Conservation (phyloP, 1,284 basidiomycete species). For the Irpex sp. region DNA sequence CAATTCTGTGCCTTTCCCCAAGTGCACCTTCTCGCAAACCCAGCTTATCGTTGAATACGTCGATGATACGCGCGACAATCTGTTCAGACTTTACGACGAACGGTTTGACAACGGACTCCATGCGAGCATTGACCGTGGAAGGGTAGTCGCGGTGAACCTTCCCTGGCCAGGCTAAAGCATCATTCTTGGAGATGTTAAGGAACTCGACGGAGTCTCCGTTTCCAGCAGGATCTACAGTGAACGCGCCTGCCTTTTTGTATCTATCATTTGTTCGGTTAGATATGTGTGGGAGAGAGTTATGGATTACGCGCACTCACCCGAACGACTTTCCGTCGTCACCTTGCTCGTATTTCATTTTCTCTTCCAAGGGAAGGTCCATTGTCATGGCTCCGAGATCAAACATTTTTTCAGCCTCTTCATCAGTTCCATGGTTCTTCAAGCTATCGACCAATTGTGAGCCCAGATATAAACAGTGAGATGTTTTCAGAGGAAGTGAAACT, state of each 20-base stretch:
- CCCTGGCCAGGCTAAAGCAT: constrained; percentile 27
- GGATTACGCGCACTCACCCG: constrained; percentile 22
- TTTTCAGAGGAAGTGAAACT: background rate
- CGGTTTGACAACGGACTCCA: constrained; percentile 28
- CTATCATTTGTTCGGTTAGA: constrained; percentile 13
- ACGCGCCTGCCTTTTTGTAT: constrained; percentile 32
- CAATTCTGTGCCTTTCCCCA: constrained; percentile 23
- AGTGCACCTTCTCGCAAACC: constrained; percentile 29
- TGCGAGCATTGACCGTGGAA: constrained; percentile 28
- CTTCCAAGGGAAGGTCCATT: constrained; percentile 32
- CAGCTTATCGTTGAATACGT: constrained; percentile 29
- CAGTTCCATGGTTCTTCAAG: constrained; percentile 28
- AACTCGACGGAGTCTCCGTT: constrained; percentile 29
- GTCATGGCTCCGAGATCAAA: constrained; percentile 35
- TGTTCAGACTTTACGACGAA: constrained; percentile 32
- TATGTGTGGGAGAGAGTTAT: too few species aligned
- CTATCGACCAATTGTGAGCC: too few species aligned
- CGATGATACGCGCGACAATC: constrained; percentile 30
- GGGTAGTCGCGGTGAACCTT: constrained; percentile 31
- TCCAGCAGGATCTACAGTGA: constrained; percentile 31
- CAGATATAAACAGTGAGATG: too few species aligned
- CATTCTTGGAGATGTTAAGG: constrained; percentile 27
- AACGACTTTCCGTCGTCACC: constrained; percentile 33
- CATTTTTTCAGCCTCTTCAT: constrained; percentile 30
- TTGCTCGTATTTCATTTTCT: constrained; percentile 36